Evolutionary conservation across 208 protist genomes (phyloP).

Genomic region (Trypanosoma vivax): DNA sequence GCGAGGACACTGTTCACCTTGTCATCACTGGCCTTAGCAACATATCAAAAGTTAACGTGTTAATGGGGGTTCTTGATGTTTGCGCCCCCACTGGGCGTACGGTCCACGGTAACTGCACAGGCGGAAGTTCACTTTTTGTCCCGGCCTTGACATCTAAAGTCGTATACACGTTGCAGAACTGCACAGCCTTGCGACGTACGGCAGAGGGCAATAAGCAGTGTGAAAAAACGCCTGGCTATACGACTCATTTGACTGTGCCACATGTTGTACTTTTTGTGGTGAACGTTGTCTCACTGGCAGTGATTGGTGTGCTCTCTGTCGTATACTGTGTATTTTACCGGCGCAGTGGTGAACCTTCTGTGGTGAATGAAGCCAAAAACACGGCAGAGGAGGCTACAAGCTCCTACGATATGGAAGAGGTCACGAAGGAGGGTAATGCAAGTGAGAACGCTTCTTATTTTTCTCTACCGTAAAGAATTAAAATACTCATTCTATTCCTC

Average conservation of each 20-base stretch:
- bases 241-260: neutral
- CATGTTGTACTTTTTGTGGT: neutral
- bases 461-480: too few species aligned
- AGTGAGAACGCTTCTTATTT: too few species aligned
- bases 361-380: too few species aligned
- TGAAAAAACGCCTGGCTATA: too few species aligned
- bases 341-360: too few species aligned
- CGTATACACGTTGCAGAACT: neutral
- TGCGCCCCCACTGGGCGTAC: neutral
- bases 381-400: too few species aligned
- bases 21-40: neutral
- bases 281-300: too few species aligned
- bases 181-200: neutral
- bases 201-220: neutral
- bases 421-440: too few species aligned
- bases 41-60: neutral
- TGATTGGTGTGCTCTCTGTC: too few species aligned
- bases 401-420: too few species aligned
- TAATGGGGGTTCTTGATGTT: slow-evolving; percentile 6
- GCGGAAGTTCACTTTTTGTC: slow-evolving; percentile 1
- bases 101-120: neutral
- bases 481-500: too few species aligned
- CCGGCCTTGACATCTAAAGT: neutral
- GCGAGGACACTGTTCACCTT: neutral
- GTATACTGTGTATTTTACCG: too few species aligned